Evolutionary conservation across 2,329 filamentous ascomycete genomes (phyloP), one percentile per base, ranked within the genome.

Genomic region (Setomelanomma holmii): DNA sequence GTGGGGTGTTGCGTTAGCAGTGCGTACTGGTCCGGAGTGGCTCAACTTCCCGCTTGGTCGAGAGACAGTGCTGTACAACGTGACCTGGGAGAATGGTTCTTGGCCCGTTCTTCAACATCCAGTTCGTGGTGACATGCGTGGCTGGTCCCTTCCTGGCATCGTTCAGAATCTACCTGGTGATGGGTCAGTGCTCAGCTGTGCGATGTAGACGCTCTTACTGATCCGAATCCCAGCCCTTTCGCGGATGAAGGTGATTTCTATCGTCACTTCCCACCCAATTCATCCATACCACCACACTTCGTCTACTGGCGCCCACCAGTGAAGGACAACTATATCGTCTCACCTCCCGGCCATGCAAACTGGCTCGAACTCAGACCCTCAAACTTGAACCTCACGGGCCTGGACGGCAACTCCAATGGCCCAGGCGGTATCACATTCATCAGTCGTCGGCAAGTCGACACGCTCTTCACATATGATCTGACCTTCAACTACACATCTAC

Each of bases 301-400:
- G 74, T 81, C 0, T 72, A 83, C 68, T 86, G 82, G 81, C 76
- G 84, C 6, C 79, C 76, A 19, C 83, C 82, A 1, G 68, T 74
- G 24, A 53, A 66, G 1, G 64, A 73, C 5, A 74, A 76, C n/a
- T 86, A 82, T 61, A 64, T 64, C 0, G 60, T 86, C 2, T 84
- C 83, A 0, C 76, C 82, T 0, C 49, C 62, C 0, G 77, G 68
- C 0, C 76, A 80, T 45, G 69, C 74, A 0, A 71, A 80, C 55
- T 76, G 76, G 0, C 74, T 86, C 0, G 75, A 75, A 1, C 66
- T 87, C 1, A 74, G 56, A 1, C 80, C 83, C 0, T 84, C 81
- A 0, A 72, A 62, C 1, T 68, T 81, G 1, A 86, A 86, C 61
- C 71, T 86, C 2, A 86, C 84, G 1, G 82, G 74, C 2, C 66